phyloP scores from a whole-genome alignment of 2,329 filamentous ascomycete genomes.

The Colletotrichum sp. region DNA sequence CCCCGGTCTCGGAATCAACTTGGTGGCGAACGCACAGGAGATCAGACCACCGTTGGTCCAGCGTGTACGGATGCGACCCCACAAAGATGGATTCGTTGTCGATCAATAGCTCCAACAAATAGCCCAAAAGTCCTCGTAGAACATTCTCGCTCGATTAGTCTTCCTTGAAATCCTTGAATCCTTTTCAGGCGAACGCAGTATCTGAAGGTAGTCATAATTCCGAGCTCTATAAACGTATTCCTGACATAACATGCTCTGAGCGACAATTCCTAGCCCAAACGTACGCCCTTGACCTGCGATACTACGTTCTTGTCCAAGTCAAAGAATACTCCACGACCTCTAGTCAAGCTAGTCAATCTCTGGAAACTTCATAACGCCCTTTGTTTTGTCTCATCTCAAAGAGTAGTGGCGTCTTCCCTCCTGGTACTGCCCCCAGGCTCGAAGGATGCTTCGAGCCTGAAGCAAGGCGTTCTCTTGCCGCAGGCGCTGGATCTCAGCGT shows the following conservation, averaged over 20 bases:
- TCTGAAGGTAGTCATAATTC: not conserved
- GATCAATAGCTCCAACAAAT: not conserved
- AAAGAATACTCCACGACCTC: not conserved
- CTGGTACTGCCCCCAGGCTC: not conserved
- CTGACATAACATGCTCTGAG: not conserved
- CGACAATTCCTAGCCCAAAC: not conserved
- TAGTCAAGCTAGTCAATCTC: not conserved
- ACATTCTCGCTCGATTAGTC: not conserved
- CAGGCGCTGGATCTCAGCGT: not conserved
- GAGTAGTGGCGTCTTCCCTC: not conserved
- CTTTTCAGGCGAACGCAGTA: not conserved
- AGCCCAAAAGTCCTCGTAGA: accelerated
- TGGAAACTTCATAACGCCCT: not conserved
- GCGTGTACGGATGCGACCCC: not conserved
- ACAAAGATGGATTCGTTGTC: not conserved
- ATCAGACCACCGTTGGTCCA: not conserved
- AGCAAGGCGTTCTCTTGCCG: not conserved
- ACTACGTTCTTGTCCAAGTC: not conserved
- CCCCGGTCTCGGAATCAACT: not conserved
- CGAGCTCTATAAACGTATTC: accelerated
- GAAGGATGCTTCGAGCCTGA: not conserved
- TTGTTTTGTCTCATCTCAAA: not conserved
- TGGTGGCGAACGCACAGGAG: not conserved
- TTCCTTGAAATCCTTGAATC: not conserved
- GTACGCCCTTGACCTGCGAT: not conserved